Evolutionary conservation across 805 yeast genomes (phyloP).

Genomic region (Saccharomyces eubayanus): DNA sequence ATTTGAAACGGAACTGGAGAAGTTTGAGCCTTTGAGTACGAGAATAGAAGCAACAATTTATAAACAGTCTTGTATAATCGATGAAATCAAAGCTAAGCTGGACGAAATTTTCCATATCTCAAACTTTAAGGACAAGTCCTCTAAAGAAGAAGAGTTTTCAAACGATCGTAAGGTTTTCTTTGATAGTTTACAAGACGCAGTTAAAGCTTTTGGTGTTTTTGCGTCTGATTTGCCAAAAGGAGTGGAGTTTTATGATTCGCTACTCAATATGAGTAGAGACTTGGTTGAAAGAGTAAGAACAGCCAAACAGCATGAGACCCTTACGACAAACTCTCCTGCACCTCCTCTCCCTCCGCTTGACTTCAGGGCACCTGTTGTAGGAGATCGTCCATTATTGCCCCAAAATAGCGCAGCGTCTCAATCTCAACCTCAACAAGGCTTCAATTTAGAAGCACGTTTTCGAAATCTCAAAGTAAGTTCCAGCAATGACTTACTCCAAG

Average conservation of each 20-base stretch:
- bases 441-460: conserved; percentile 1
- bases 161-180: conserved; percentile 31
- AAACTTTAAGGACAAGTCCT: conserved; percentile 35
- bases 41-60: conserved; percentile 62
- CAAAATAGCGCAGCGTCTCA: neutral
- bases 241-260: conserved; percentile 48
- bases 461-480: neutral
- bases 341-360: conserved; percentile 8
- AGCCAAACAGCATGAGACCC: conserved; percentile 1
- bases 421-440: neutral
- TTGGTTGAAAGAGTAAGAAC: conserved; percentile 5
- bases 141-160: conserved; percentile 31
- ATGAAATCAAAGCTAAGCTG: conserved; percentile 38
- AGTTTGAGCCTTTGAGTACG: conserved; percentile 60
- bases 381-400: conserved; percentile 2
- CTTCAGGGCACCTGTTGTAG: neutral
- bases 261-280: conserved; percentile 24
- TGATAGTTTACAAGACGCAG: conserved; percentile 40
- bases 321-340: neutral
- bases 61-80: conserved; percentile 49
- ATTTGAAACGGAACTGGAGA: conserved; percentile 65
- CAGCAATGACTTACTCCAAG: neutral
- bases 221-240: conserved; percentile 56
- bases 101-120: conserved; percentile 41
- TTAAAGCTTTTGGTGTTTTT: conserved; percentile 50